Evolutionary conservation across 352 stramenopile species (phyloP), one percentile per base, ranked within the genome.

Genomic region (Peronospora tabacina): DNA sequence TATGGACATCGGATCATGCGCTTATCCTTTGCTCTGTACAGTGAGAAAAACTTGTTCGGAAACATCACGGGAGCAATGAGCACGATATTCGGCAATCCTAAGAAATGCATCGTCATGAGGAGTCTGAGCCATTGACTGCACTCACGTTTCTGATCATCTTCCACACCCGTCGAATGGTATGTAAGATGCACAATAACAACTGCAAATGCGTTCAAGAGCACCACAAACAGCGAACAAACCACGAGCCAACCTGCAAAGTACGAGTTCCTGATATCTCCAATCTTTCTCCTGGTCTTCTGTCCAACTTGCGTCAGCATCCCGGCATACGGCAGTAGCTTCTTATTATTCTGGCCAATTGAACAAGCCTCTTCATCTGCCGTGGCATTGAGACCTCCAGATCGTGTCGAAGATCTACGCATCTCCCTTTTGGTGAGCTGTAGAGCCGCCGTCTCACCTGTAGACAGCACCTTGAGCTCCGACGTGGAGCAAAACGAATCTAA

Each of bases 171-270:
- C 12, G 64, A 49, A n/a, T 64, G 38, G 26, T 70, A 67, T 5
- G 59, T 54, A 11, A 69, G 41, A 17, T 58, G 32, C 29, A 82
- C 54, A 28, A 84, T 59, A 19, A 67, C 48, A 24, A 76, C 42
- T 1, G 72, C 63, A 15, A 83, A 40, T 4, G 65, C 33, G 8
- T 83, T 70, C 12, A 85, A 55, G 20, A 71, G 40, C 17, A 69
- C 52, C 34, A 85, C 67, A 29, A 66, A 63, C 5, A 82, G 32
- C 17, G 75, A 85, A 52, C 72, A 80, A 5, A 65, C 49, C 11
- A 83, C 71, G n/a, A 87, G 67, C 73, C 75, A 85, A 8, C 73
- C 70, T 1, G 72, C 73, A 44, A 85, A 87, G 64, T 85, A 87
- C 52, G 75, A 87, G 40, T 87, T 87, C 28, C 72, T 51, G 32